These are phyloP conservation scores for Nicotiana noctiflora DNA, from an alignment of 257 asterid species.

Conservation along the genomic window DNA sequence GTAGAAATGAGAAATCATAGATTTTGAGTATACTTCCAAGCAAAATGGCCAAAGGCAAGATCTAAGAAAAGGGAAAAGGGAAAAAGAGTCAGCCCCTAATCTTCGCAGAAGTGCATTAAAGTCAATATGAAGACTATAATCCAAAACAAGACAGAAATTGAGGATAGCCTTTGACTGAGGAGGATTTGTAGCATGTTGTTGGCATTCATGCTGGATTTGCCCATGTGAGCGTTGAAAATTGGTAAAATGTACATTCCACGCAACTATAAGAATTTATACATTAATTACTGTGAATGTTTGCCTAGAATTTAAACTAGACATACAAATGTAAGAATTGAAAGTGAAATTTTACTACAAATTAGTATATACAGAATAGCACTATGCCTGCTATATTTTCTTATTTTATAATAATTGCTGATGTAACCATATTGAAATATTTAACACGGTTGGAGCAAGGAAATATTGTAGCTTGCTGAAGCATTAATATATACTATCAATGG, in stretches of 20 bases:
- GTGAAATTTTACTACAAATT: neutral
- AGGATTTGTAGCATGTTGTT: neutral
- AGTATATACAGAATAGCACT: neutral
- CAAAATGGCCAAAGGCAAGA: neutral
- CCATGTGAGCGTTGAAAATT: constrained; percentile 17
- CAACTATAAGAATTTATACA: neutral
- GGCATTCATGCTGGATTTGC: constrained; percentile 9
- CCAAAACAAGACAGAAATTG: neutral
- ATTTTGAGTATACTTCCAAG: neutral
- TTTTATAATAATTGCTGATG: too few relatives aligned
- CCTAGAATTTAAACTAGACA: neutral
- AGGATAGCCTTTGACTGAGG: neutral
- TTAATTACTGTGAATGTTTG: neutral
- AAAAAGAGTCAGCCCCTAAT: neutral
- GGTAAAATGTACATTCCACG: neutral
- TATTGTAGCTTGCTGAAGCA: neutral
- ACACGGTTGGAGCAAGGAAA: neutral
- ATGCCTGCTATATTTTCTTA: neutral
- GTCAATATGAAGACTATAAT: neutral
- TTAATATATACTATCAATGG: neutral
- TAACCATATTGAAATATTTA: neutral
- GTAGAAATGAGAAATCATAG: neutral
- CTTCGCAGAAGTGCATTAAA: neutral
- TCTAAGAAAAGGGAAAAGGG: neutral
- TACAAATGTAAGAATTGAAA: neutral